Base-by-base conservation (phyloP, 805 yeast genomes). In the Ogataea saltuana region DNA sequence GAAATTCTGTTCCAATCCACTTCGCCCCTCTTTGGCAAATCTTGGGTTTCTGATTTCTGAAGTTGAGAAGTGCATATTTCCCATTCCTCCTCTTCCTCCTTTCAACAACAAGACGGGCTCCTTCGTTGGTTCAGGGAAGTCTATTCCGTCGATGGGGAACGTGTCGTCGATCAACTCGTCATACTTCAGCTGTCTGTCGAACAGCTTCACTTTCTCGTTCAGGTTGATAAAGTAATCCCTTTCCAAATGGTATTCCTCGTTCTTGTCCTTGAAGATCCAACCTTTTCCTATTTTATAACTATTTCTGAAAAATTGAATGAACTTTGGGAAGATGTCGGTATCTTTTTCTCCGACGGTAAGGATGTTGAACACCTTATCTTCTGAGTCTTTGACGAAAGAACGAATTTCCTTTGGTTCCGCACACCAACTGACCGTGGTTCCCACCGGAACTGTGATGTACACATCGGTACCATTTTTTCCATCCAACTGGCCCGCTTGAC, bases 21-120 rank as follows among this genome's bases (percentile, higher is more conserved):
- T 65, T 46, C 98, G 75, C 3, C 98, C 99, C 19, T 59, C 61
- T 57, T 89, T 90, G 20, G 91, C 79, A 62, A 93, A 93, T 42
- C 95, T 70, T 11, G 99, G 99, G 56, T 89, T 91, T 47, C 97
- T 77, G 45, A 93, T 81, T 39, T 80, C 78, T 34, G 83, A 74
- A 1, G 97, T 88, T 37, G 87, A 70, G 59, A 93, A 93, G 62
- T 91, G 96, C 93, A 88, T 88, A 63, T 93, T 93, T 1, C 99
- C 99, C 69, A 91, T 72, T 0, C 99, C 99, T 16, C 98, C 98
- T 49, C 74, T 72, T 8, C 99, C 99, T 32, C 99, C 99, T 53
- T 75, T 76, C 34, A 90, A 56, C 15, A 93, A 54, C 39, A 86
- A 66, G 4, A 83, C 62, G 1, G 98, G 97, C 33, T 74, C 76